Conservation (phyloP, 2,329 filamentous ascomycete species). For the Colletotrichum graminicola region DNA sequence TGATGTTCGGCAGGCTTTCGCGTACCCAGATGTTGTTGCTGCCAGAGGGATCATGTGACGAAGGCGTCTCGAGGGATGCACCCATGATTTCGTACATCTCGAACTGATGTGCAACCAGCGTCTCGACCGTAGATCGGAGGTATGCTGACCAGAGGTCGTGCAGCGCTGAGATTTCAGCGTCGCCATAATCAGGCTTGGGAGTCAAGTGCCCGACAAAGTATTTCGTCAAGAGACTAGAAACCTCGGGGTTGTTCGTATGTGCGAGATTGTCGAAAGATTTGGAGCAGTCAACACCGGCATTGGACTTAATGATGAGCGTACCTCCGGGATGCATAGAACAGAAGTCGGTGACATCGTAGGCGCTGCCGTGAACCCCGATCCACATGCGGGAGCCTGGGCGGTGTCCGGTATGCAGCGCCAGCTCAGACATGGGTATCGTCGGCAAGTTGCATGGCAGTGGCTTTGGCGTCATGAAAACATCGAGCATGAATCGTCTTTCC, state of each 20-base stretch:
- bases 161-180: constrained; percentile 57
- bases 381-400: constrained; percentile 60
- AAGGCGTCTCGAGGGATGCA: constrained; percentile 45
- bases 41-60: constrained; percentile 28
- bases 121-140: constrained; percentile 62
- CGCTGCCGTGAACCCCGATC: constrained; percentile 66
- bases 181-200: constrained; percentile 61
- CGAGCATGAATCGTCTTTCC: constrained; percentile 67
- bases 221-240: constrained; percentile 64
- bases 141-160: constrained; percentile 66
- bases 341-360: constrained; percentile 67
- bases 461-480: constrained; percentile 69
- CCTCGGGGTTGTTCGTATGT: constrained; percentile 67
- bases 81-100: constrained; percentile 65
- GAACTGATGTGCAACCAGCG: constrained; percentile 64
- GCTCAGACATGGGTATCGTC: constrained; percentile 62
- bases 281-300: constrained; percentile 66
- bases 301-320: constrained; percentile 65
- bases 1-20: constrained; percentile 60
- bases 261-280: constrained; percentile 66
- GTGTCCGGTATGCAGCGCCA: constrained; percentile 65
- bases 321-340: constrained; percentile 66
- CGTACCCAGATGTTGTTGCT: constrained; percentile 58
- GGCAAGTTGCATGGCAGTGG: constrained; percentile 63
- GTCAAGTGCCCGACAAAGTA: constrained; percentile 66